A percentile compares a stretch with the other conserved stretches of the same genome.
Conservation (phyloP, 2,329 filamentous ascomycete species). For the Fusarium sp. region DNA sequence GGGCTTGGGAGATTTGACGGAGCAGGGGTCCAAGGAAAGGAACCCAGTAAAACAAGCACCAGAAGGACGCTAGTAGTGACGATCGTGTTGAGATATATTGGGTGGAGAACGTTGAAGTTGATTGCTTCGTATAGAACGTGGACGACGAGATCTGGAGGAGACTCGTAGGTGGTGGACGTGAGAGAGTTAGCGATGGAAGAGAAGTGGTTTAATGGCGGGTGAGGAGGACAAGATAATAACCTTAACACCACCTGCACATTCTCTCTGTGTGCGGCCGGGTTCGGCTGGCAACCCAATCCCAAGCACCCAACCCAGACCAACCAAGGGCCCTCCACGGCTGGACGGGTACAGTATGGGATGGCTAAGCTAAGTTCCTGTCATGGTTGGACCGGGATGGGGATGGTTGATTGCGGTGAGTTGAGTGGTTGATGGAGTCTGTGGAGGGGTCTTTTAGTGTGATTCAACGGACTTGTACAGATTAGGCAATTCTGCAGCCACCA, state of each 20-base stretch:
- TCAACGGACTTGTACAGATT: conserved; percentile 30
- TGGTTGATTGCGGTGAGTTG: conserved; percentile 28
- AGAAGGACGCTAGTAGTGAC: conserved; percentile 33
- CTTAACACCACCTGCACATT: conserved; percentile 16
- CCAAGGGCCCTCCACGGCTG: conserved; percentile 13
- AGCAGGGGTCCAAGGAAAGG: conserved; percentile 44
- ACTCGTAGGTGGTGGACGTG: conserved; percentile 11
- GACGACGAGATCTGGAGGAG: conserved; percentile 1
- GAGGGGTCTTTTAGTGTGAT: conserved; percentile 33
- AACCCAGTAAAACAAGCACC: conserved; percentile 34
- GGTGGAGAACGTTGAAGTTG: conserved; percentile 11
- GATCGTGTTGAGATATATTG: conserved; percentile 26
- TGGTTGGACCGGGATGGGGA: conserved; percentile 13
- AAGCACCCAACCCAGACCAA: conserved; percentile 2
- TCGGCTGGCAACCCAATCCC: conserved; percentile 32
- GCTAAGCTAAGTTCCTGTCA: neutral
- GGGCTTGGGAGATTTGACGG: conserved; percentile 45
- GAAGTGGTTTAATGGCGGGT: conserved; percentile 6
- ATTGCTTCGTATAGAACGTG: conserved; percentile 10
- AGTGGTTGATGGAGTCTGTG: conserved; percentile 9
- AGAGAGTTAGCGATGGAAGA: conserved; percentile 19
- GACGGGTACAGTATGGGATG: conserved; percentile 14
- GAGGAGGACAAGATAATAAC: conserved; percentile 28
- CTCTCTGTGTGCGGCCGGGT: conserved; percentile 43
- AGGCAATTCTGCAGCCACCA: conserved; percentile 34